Base-by-base conservation (phyloP, 495 filamentous ascomycete genomes). In the Penicillium arizonense region DNA sequence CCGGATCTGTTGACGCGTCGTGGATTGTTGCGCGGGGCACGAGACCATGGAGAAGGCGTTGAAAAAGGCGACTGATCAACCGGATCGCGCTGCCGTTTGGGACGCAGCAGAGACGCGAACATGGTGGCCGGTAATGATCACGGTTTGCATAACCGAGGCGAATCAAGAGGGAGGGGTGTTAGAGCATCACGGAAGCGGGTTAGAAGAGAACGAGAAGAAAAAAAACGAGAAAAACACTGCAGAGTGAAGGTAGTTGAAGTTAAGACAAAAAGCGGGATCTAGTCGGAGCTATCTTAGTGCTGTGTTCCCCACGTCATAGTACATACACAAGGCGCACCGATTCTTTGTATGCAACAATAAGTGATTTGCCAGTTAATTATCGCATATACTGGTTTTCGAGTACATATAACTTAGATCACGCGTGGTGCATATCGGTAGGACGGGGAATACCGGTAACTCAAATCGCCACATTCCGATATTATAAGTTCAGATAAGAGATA, bases 21-120 rank as follows among this genome's bases (percentile, higher is more conserved):
- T 30, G 39, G 28, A 37, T 24, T 50, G 24, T 58, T 49, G 47
- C 32, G 56, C 26, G 55, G 36, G 5, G 42, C 58, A 23, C 57
- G 62, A 55, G 64, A 62, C 54, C 67, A 68, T 12, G 72, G 70
- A 39, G 64, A 59, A 1, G 73, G 74, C 9, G 77, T 77, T 1
- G 76, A 76, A 63, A 78, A 83, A 3, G 73, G 70, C 7, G 77
- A 79, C 50, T 74, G 68, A 16, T 81, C 71, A 5, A 67, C 68
- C 37, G 63, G 66, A 7, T 48, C 43, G 47, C 67, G 70, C 16
- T 58, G 62, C 28, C 62, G 68, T 61, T 68, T 77, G n/a, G 75
- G 74, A 48, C 70, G 76, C 39, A 79, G 62, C 35, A 80, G 62
- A 42, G 75, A 78, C 41, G 72, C 71, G 12, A 79, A 66, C 77